phyloP scores from a whole-genome alignment of 1,139 yeast species.

The Keqinozyma sinolaborantium region DNA sequence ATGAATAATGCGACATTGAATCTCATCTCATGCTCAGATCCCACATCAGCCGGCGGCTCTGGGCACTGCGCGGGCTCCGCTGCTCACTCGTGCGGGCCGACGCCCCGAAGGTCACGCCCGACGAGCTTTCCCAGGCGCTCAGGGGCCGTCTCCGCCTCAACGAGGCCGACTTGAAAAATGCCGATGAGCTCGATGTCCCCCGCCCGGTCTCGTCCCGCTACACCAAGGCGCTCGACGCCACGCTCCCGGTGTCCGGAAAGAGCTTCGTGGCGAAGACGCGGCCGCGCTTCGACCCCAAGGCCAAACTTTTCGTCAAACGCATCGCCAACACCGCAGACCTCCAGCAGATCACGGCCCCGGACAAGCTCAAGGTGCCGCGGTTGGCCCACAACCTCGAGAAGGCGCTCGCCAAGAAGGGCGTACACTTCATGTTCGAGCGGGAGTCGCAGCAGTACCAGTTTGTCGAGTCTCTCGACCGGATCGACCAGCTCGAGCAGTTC shows the following conservation, averaged over 20 bases:
- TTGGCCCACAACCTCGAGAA: conserved; percentile 65
- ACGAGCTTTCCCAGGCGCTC: conserved; percentile 8
- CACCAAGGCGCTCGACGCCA: conserved; percentile 4
- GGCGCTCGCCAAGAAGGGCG: conserved; percentile 78
- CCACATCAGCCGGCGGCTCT: neutral
- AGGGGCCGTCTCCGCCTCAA: conserved; percentile 7
- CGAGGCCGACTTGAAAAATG: conserved; percentile 6
- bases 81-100: neutral
- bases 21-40: neutral
- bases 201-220: conserved; percentile 3
- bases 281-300: conserved; percentile 1
- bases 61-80: neutral
- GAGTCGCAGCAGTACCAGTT: conserved; percentile 73
- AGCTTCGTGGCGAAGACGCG: conserved; percentile 3
- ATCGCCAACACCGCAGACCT: conserved; percentile 9
- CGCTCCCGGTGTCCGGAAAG: conserved; percentile 4
- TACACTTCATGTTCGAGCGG: conserved; percentile 75
- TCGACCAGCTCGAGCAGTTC: conserved; percentile 67
- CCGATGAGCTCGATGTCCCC: conserved; percentile 5
- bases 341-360: conserved; percentile 20
- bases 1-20: too few relatives aligned
- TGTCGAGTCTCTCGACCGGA: conserved; percentile 54
- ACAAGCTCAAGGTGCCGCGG: conserved; percentile 27
- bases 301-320: conserved; percentile 2
- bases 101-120: conserved; percentile 8